Evolutionary conservation across 1,284 basidiomycete genomes (phyloP).

Genomic region (Heterobasidion irregulare): DNA sequence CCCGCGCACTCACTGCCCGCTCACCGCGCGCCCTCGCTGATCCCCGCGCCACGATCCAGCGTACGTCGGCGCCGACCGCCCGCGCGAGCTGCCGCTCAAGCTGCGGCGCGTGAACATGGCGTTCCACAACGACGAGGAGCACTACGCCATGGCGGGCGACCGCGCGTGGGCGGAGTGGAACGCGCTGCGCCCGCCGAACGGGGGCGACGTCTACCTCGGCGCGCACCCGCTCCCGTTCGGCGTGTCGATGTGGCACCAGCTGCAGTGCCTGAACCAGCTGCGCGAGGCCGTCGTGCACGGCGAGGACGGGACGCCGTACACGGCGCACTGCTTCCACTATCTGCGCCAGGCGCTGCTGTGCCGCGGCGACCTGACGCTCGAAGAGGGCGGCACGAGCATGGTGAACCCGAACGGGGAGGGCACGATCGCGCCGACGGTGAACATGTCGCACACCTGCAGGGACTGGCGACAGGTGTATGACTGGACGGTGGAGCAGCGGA

Average conservation of each 20-base stretch:
- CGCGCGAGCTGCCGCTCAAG: not conserved
- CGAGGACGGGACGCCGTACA: not conserved
- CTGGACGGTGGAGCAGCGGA: not conserved
- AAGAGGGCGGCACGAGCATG: not conserved
- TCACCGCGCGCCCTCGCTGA: not conserved
- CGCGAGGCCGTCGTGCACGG: not conserved
- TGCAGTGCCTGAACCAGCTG: conserved; percentile 7
- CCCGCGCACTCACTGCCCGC: no score
- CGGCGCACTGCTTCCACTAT: not conserved
- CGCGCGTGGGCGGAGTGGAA: not conserved
- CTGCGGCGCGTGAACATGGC: not conserved
- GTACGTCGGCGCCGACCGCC: not conserved
- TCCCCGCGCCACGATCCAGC: not conserved
- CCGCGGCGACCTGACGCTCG: not conserved
- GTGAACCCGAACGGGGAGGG: no score
- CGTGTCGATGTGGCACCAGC: conserved; percentile 8
- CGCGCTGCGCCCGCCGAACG: not conserved
- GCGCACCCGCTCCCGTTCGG: not conserved
- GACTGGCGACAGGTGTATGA: not conserved
- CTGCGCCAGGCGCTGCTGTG: not conserved
- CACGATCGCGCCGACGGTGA: not conserved
- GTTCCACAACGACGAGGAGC: not conserved
- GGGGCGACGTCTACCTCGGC: conserved; percentile 1
- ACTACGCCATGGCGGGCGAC: not conserved
- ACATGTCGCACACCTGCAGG: not conserved